These are phyloP conservation scores for Suillus alpinus DNA, from an alignment of 768 basidiomycete genomes.

Conservation along the genomic window DNA sequence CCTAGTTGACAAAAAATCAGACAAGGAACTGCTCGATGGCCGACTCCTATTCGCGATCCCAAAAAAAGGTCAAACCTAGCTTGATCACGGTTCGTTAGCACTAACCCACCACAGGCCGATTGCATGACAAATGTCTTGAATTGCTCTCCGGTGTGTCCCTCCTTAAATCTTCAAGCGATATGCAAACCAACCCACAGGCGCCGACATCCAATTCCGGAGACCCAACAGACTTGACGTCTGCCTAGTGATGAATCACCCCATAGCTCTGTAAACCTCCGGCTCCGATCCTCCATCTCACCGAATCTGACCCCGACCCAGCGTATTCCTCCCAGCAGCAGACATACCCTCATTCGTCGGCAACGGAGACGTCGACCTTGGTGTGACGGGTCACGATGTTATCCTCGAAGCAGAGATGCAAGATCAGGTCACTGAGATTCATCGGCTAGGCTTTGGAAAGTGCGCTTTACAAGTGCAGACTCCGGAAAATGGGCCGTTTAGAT, in stretches of 20 bases:
- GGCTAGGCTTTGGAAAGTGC: constrained; percentile 92
- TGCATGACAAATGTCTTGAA: constrained; percentile 88
- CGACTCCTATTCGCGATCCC: constrained; percentile 93
- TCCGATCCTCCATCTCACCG: neutral
- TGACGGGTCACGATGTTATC: constrained; percentile 97
- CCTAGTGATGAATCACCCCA: constrained; percentile 88
- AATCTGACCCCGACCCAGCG: constrained; percentile 42
- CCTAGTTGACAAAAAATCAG: constrained; percentile 24
- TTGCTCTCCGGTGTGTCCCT: constrained; percentile 68
- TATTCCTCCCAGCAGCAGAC: constrained; percentile 95
- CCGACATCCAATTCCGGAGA: constrained; percentile 92
- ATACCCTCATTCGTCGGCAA: constrained; percentile 99
- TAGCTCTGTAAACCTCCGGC: constrained; percentile 74
- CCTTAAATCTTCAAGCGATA: neutral
- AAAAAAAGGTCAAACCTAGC: constrained; percentile 76
- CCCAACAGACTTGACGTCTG: constrained; percentile 88
- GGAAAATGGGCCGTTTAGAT: constrained; percentile 64
- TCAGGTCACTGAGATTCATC: constrained; percentile 74
- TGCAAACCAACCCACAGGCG: constrained; percentile 47
- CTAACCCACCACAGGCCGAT: constrained; percentile 52
- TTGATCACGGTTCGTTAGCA: constrained; percentile 5
- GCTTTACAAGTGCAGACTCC: constrained; percentile 89
- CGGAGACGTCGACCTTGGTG: constrained; percentile 94
- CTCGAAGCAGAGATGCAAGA: constrained; percentile 83
- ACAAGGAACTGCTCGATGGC: constrained; percentile 79